Evolutionary conservation across 2,329 filamentous ascomycete genomes (phyloP), one percentile per base, ranked within the genome.

Genomic region (Colletotrichum liaoningense): DNA sequence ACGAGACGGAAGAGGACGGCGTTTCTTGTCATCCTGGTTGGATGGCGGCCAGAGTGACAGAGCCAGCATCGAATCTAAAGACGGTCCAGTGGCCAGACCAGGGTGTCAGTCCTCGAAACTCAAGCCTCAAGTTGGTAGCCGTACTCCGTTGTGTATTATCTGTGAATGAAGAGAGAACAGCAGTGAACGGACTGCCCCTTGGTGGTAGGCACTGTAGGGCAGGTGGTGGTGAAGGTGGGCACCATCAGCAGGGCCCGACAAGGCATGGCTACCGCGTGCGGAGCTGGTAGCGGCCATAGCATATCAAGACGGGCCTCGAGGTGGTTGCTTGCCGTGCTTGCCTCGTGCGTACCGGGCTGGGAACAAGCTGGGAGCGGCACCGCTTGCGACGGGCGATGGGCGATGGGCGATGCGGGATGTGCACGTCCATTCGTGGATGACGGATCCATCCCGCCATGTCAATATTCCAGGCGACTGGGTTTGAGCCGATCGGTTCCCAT

Each of bases 381-480:
- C 65, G 59, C 63, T 69, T 69, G 69, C 28, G 58, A 67, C 52
- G 63, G 22, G 62, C 30, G 52, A 52, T 26, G 28, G 66, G 60
- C 49, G 30, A 49, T 54, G 60, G 54, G 54, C 35, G 22, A 55
- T 56, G 63, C 28, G 63, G 30, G 63, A 60, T 46, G 55, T 60
- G 54, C 64, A 60, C 55, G 64, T 60, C 64, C 64, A 60, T 33
- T 38, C 55, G 46, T 26, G 57, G 56, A 16, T 65, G 57, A 67
- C 64, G 64, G 57, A 56, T 57, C 63, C 69, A 68, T 68, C 69
- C 69, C 57, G 69, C 69, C 56, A 68, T 62, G 46, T 42, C 68
- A 58, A 55, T 62, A 57, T 19, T 55, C 57, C 69, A 71, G 38
- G 54, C 60, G 65, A 54, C 52, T 69, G 65, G 65, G 57, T 30